Conservation (phyloP, 1,139 yeast genomes). For the Suhomyces ambrosiae region DNA sequence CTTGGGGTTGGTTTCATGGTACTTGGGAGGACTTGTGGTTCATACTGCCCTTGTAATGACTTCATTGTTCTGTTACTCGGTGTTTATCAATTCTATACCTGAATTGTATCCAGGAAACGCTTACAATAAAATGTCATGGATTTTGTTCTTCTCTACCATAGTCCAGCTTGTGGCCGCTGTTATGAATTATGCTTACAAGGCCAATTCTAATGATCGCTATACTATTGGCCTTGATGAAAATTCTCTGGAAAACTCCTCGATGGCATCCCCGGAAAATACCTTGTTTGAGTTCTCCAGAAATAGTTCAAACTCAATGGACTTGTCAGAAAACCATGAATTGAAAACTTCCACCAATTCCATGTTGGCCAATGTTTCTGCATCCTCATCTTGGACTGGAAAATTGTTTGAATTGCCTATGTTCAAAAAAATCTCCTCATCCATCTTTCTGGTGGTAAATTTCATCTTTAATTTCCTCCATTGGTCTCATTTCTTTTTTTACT, state of each 20-base stretch:
- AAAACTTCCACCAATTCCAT: constrained; percentile 22
- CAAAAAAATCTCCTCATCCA: constrained; percentile 9
- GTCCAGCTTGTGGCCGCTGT: constrained; percentile 58
- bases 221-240: constrained; percentile 16
- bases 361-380: constrained; percentile 4
- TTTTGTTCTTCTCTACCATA: constrained; percentile 54
- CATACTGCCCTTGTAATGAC: constrained; percentile 50
- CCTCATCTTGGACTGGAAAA: constrained; percentile 4
- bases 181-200: constrained; percentile 23
- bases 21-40: constrained; percentile 55
- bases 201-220: constrained; percentile 11
- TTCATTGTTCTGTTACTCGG: constrained; percentile 59
- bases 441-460: constrained; percentile 17
- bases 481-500: constrained; percentile 63
- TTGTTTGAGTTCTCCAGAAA: constrained; percentile 33
- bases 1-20: constrained; percentile 53
- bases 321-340: constrained; percentile 14
- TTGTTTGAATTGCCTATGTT: constrained; percentile 16
- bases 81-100: constrained; percentile 64
- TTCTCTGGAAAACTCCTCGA: constrained; percentile 4
- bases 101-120: constrained; percentile 76
- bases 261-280: constrained; percentile 41
- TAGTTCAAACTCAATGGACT: constrained; percentile 18
- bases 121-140: constrained; percentile 65
- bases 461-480: constrained; percentile 61